Percentiles rank a stretch among this genome's conserved stretches.
Evolutionary conservation across 176 grass and related monocot genomes (phyloP).

Genomic region (Rhipidocladum racemiflorum): DNA sequence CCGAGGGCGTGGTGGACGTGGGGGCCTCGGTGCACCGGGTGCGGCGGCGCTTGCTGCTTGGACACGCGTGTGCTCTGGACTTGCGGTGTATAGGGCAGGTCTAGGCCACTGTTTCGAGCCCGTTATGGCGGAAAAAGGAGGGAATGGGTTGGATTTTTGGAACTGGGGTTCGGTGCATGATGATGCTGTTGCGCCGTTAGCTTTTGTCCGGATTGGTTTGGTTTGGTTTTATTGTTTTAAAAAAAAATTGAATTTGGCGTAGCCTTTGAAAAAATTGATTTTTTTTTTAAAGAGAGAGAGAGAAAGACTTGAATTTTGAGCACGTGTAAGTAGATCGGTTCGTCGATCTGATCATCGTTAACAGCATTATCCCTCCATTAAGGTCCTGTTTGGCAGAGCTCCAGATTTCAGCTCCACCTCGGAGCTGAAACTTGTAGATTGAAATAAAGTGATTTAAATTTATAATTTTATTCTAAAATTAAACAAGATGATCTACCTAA

Average conservation of each 20-base stretch:
- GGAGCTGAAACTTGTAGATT: no score
- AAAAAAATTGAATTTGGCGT: neutral
- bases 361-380: no score
- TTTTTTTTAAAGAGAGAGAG: no score
- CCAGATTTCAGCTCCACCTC: no score
- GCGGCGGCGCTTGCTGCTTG: neutral
- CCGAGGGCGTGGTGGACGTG: neutral
- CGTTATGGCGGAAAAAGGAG: neutral
- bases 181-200: neutral
- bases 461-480: no score
- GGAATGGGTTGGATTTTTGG: neutral
- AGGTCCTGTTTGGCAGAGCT: no score
- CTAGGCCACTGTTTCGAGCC: neutral
- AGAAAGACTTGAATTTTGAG: neutral
- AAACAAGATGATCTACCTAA: no score
- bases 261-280: neutral
- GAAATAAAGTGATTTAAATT: no score
- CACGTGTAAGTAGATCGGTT: no score
- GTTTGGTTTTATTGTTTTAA: no score
- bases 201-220: no score
- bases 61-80: neutral
- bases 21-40: neutral
- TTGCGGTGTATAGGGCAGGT: neutral
- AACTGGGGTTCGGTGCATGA: no score
- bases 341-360: neutral